These are phyloP conservation scores for Ophiostoma perfectum DNA, from an alignment of 2,329 filamentous ascomycete species.

Conservation along the genomic window DNA sequence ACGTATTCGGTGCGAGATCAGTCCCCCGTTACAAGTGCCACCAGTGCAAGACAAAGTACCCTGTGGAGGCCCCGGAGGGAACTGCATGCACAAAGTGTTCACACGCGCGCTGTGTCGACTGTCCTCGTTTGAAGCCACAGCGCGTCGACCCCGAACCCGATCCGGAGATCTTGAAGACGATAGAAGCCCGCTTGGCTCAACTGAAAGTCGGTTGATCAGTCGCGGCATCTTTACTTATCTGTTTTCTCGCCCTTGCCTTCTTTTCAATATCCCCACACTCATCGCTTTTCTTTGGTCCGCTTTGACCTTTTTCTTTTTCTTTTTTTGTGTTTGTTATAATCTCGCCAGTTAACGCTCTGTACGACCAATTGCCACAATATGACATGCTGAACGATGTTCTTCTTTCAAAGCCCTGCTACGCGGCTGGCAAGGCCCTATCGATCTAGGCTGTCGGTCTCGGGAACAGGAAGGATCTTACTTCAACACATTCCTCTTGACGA, in stretches of 20 bases:
- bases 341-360: not conserved
- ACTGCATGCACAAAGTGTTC: conserved; percentile 55
- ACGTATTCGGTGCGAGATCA: conserved; percentile 50
- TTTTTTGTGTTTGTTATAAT: not conserved
- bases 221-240: too few relatives aligned
- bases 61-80: conserved; percentile 45
- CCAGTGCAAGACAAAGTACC: conserved; percentile 56
- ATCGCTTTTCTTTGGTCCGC: not conserved
- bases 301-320: not conserved
- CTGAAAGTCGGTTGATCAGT: conserved; percentile 34
- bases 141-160: conserved; percentile 58
- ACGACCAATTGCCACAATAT: conserved; percentile 3
- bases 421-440: not conserved
- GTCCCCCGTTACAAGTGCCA: conserved; percentile 56
- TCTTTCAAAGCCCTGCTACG: not conserved
- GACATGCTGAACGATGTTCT: not conserved
- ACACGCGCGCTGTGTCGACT: conserved; percentile 55
- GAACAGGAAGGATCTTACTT: not conserved
- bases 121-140: conserved; percentile 53
- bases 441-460: not conserved
- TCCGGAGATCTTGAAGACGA: conserved; percentile 51
- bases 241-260: not conserved
- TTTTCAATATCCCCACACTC: not conserved
- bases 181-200: conserved; percentile 51
- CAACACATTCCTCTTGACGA: not conserved